Percentiles rank a stretch among this genome's conserved stretches.
Evolutionary conservation across 2,329 filamentous ascomycete genomes (phyloP).

Genomic region (Aspergillus bombycis): DNA sequence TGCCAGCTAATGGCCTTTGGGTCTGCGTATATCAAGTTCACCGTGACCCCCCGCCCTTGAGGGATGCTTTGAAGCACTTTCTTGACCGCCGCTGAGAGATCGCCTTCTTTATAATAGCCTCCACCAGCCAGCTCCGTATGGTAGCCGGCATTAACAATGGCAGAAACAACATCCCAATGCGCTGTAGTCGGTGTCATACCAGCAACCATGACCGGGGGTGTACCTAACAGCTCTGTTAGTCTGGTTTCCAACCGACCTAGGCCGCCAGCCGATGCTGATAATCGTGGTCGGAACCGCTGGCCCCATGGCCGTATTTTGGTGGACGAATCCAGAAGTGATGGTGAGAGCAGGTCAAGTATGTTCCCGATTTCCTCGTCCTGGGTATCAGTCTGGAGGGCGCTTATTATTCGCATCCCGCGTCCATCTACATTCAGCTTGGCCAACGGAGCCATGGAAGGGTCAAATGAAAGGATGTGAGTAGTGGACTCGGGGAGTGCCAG

Average conservation of each 20-base stretch:
- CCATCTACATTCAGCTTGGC: conserved; percentile 20
- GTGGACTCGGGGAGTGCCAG: conserved; percentile 3
- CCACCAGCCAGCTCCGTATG: conserved; percentile 55
- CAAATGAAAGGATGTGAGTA: conserved; percentile 21
- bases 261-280: conserved; percentile 71
- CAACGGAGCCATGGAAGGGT: conserved; percentile 17
- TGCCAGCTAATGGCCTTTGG: conserved; percentile 58
- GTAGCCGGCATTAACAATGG: conserved; percentile 55
- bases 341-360: conserved; percentile 19
- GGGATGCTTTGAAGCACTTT: conserved; percentile 65
- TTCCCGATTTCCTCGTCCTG: conserved; percentile 21
- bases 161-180: conserved; percentile 66
- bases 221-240: conserved; percentile 83
- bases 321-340: conserved; percentile 50
- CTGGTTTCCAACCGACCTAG: conserved; percentile 66
- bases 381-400: conserved; percentile 13
- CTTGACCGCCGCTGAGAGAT: conserved; percentile 49
- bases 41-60: conserved; percentile 59
- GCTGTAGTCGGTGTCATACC: conserved; percentile 94
- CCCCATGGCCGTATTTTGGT: conserved; percentile 90
- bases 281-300: conserved; percentile 84
- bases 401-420: conserved; percentile 16
- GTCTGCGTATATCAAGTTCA: conserved; percentile 59
- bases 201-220: conserved; percentile 86
- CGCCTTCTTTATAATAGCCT: conserved; percentile 52